Evolutionary conservation across 2,329 filamentous ascomycete genomes (phyloP).

Genomic region (Spiromastix sp.): DNA sequence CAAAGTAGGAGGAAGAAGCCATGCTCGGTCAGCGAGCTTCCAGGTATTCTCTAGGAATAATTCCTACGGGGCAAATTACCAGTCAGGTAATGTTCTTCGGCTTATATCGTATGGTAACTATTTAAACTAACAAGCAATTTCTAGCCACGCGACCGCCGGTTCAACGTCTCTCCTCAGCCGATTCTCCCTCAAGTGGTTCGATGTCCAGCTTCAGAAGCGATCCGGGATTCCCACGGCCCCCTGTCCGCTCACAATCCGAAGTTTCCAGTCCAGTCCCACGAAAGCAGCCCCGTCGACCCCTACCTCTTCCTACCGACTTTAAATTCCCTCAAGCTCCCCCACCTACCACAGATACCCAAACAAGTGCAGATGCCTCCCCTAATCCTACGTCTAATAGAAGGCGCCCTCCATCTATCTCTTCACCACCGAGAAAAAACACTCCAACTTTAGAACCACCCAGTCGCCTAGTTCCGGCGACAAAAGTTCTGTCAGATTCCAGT

Average conservation of each 20-base stretch:
- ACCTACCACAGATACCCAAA: slow-evolving; percentile 19
- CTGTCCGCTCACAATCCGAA: slow-evolving; percentile 21
- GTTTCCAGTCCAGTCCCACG: slow-evolving; percentile 5
- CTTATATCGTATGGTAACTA: not conserved
- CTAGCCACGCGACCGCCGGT: slow-evolving; percentile 24
- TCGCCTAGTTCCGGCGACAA: slow-evolving; percentile 25
- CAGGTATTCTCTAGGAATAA: slow-evolving; percentile 54
- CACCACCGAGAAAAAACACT: no score
- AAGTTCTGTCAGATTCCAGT: slow-evolving; percentile 40
- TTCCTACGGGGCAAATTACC: slow-evolving; percentile 27
- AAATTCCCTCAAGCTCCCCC: slow-evolving; percentile 44
- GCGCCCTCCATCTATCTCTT: no score
- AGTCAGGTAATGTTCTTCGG: slow-evolving; percentile 27
- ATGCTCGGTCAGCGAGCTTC: slow-evolving; percentile 70
- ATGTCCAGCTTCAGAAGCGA: slow-evolving; percentile 23
- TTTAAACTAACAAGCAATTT: not conserved
- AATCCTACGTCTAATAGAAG: not conserved
- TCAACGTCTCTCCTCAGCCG: slow-evolving; percentile 21
- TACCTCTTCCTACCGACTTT: slow-evolving; percentile 37
- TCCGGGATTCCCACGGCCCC: slow-evolving; percentile 13
- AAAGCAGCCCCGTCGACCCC: slow-evolving; percentile 16
- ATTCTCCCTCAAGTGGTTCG: slow-evolving; percentile 21
- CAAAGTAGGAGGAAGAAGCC: slow-evolving; percentile 50
- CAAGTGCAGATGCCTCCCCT: not conserved
- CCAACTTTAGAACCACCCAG: slow-evolving; percentile 18